phyloP scores from a whole-genome alignment of 2,329 filamentous ascomycete genomes.

The Ophiosphaerella herpotricha region DNA sequence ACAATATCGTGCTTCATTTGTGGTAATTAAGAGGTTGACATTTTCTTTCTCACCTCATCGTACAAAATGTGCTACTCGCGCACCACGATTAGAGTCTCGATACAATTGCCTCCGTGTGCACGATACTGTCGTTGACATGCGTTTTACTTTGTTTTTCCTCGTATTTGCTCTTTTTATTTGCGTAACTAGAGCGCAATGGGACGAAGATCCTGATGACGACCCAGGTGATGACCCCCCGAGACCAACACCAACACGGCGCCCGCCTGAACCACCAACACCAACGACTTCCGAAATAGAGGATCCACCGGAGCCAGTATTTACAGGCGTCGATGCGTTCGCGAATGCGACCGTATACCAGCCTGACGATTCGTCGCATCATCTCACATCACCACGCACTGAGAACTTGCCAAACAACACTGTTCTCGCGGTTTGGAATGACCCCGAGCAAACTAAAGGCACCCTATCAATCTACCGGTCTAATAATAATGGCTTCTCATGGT shows the following conservation, averaged over 20 bases:
- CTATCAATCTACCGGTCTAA: constrained; percentile 18
- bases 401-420: constrained; percentile 24
- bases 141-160: constrained; percentile 5
- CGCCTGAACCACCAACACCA: not conserved
- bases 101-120: too few species aligned
- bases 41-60: not conserved
- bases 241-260: constrained; percentile 2
- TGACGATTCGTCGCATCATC: constrained; percentile 4
- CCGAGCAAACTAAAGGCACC: constrained; percentile 5
- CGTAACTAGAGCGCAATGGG: constrained; percentile 8
- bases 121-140: not conserved
- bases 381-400: constrained; percentile 21
- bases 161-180: constrained; percentile 4
- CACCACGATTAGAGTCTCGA: not conserved
- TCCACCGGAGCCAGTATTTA: constrained; percentile 12
- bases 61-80: constrained; percentile 5
- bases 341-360: constrained; percentile 29
- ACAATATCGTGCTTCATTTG: constrained; percentile 15
- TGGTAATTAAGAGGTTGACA: constrained; percentile 8
- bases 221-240: constrained; percentile 4
- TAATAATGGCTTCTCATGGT: constrained; percentile 30
- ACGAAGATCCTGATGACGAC: constrained; percentile 7
- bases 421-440: constrained; percentile 22
- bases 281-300: constrained; percentile 5
- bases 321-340: constrained; percentile 22